Evolutionary conservation across 768 basidiomycete genomes (phyloP), one percentile per base, ranked within the genome.

Genomic region (Boletus barrowsii): DNA sequence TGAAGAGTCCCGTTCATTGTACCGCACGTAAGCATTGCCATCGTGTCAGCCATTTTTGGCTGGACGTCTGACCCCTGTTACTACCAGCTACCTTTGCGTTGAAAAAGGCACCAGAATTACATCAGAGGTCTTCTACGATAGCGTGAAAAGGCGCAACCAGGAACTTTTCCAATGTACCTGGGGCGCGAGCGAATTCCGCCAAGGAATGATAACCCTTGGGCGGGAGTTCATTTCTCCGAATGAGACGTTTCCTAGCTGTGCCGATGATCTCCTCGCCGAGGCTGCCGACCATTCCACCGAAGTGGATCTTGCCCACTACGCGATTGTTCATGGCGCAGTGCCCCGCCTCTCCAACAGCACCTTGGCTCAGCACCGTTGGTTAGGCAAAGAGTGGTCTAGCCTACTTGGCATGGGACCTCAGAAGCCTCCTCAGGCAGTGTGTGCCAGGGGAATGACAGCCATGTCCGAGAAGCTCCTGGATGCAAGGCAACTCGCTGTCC

Each of bases 241-340:
- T 5, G 11, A 24, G 5, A 13, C 5, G 4, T 42, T 24, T 15
- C 22, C 22, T 24, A 14, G 2, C 1, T 42, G 14, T 15, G 41
- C 11, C 4, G 22, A 42, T 2, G 22, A 42, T 10, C 13, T 42
- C 2, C 22, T 42, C 1, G 14, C 41, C 9, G 41, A 24, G n/a
- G 49, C 57, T 13, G 48, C 53, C 0, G 49, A 58, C 20, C 57
- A 58, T 39, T 50, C 53, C 10, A 51, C 53, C 2, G 29, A 46
- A 20, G 45, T 58, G 1, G 53, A 57, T 6, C 26, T 47, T 10
- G 9, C 40, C 3, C 53, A 57, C 41, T 57, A 54, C 4, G 44
- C 39, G 0, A 4, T 46, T 3, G 29, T 58, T 20, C 41, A 51
- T 0, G 46, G 46, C 14, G 35, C 35, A 0, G 6, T 33, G 1